Conservation (phyloP, 2,329 filamentous ascomycete genomes). For the Ophiostoma novo-ulmi region DNA sequence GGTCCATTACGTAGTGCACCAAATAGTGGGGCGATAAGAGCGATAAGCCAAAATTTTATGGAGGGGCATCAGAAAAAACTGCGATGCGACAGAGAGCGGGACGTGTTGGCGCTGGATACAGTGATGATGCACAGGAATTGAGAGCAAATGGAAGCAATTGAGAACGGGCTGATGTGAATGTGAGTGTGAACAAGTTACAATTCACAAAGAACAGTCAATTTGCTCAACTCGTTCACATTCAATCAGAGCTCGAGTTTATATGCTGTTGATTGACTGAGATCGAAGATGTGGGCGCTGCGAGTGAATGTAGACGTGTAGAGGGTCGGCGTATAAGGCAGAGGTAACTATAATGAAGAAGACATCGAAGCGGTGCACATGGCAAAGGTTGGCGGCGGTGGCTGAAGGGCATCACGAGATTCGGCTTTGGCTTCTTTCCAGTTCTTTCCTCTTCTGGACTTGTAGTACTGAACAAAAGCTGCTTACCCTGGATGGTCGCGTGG, state of each 20-base stretch:
- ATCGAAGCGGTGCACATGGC: neutral
- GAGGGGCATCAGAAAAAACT: constrained; percentile 25
- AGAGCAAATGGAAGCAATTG: neutral
- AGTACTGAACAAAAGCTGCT: constrained; percentile 24
- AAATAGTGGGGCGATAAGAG: constrained; percentile 22
- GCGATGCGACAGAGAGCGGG: constrained; percentile 19
- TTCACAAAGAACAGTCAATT: neutral
- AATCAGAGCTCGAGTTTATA: neutral
- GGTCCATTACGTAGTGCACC: constrained; percentile 3
- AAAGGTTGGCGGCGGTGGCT: neutral
- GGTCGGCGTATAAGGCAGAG: neutral
- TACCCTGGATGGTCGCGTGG: constrained; percentile 74
- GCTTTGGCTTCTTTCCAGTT: constrained; percentile 6
- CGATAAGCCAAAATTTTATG: constrained; percentile 23
- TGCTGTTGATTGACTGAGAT: neutral
- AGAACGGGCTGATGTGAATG: neutral
- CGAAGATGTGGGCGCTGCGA: too few species aligned
- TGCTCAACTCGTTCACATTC: neutral
- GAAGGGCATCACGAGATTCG: constrained; percentile 11
- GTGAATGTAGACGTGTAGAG: neutral
- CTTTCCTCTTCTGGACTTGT: neutral
- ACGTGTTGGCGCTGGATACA: neutral
- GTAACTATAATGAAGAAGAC: neutral
- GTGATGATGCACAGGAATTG: neutral
- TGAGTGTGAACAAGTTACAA: neutral